phyloP scores from a whole-genome alignment of 2,329 filamentous ascomycete species.

The Byssoonygena ceratinophila region DNA sequence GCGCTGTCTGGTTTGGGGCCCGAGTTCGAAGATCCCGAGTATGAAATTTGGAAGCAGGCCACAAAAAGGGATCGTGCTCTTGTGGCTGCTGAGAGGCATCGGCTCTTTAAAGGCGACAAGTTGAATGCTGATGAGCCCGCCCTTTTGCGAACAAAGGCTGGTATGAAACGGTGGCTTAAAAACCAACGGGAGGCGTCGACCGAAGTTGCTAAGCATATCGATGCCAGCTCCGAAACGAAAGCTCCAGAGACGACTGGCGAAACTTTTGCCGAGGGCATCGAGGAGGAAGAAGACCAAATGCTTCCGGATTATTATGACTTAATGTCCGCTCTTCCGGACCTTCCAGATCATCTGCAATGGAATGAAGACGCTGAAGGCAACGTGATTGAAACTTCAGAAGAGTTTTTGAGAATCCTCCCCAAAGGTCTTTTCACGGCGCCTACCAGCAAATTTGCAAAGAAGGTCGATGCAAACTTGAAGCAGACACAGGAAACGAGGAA shows the following conservation, averaged over 20 bases:
- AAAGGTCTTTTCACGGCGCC: constrained; percentile 65
- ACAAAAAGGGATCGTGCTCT: constrained; percentile 91
- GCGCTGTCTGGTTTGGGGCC: constrained; percentile 60
- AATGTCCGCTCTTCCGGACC: constrained; percentile 72
- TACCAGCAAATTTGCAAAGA: constrained; percentile 60
- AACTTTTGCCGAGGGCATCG: constrained; percentile 88
- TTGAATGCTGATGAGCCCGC: constrained; percentile 83
- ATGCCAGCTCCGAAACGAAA: constrained; percentile 38
- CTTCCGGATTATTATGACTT: constrained; percentile 93
- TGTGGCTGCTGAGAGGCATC: constrained; percentile 73
- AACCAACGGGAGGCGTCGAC: constrained; percentile 59
- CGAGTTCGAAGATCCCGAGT: constrained; percentile 79
- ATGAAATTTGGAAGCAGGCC: constrained; percentile 97
- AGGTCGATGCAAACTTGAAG: constrained; percentile 79
- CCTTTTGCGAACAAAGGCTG: constrained; percentile 68
- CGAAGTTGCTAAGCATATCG: constrained; percentile 36
- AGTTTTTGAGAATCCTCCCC: constrained; percentile 68
- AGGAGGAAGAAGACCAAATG: constrained; percentile 71
- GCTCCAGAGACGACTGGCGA: constrained; percentile 48
- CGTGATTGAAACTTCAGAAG: constrained; percentile 76
- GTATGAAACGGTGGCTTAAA: constrained; percentile 79
- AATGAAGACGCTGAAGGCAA: constrained; percentile 80
- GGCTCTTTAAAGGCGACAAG: constrained; percentile 73
- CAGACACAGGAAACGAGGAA: constrained; percentile 97
- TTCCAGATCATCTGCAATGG: constrained; percentile 71